Base-by-base conservation (phyloP, 2,329 filamentous ascomycete species). In the Colletotrichum falcatum region DNA sequence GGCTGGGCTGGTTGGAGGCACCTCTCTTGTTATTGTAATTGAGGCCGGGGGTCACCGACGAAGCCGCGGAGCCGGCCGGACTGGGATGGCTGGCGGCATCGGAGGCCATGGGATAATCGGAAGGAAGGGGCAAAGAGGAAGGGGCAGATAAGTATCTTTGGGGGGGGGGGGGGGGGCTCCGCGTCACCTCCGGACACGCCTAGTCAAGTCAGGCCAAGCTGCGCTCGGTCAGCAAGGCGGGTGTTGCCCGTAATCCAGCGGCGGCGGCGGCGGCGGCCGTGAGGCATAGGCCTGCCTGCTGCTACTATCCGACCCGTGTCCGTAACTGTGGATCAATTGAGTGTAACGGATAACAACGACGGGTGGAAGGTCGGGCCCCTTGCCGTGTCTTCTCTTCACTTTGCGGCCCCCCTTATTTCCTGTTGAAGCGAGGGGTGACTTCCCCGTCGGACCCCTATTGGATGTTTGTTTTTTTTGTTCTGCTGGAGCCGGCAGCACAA, bases 81-180 rank as follows among this genome's bases (percentile, higher is more conserved):
- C 70, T 73, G 60, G 72, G 70, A 20, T 73, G 72, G 39, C 48
- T 61, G 35, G 37, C 46, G 55, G 70, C 70, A 72, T 73, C 70
- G 66, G 66, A 49, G 67, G 67, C 67, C 67, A 70, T 70, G 67
- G 30, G 58, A 46, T n/a, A 53, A 37, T 67, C 26, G 49, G 26
- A 30, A 49, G n/a, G n/a, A 7, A 28, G 20, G 28, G 39, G 39
- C 37, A 44, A 23, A 44, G 28, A 26, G n/a, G 18, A 18, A 51
- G 37, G 37, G 48, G 30, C 30, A 55, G 33, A n/a, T 6, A n/a
- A 26, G n/a, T 42, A 16, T 12, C 18, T n/a, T n/a, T n/a, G n/a
- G n/a, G n/a, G n/a, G n/a, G n/a, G n/a, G n/a, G n/a, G n/a, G n/a
- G n/a, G 9, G 20, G 16, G 23, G 23, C n/a, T n/a, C 58, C 26